Evolutionary conservation across 805 yeast species (phyloP).

Genomic region (Metschnikowia kofuensis): DNA sequence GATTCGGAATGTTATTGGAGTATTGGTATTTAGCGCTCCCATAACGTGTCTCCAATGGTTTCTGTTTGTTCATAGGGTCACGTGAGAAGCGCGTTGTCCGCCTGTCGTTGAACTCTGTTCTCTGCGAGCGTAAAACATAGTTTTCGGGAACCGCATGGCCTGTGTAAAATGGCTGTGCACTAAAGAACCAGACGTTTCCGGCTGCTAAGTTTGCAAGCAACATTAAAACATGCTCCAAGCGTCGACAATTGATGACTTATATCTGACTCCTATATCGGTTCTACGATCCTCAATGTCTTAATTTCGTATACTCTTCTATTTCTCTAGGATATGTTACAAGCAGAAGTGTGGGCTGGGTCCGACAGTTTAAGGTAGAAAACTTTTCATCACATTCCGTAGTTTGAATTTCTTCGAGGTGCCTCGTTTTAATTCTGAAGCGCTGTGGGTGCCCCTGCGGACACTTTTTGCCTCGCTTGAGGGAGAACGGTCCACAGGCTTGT

Average conservation of each 20-base stretch:
- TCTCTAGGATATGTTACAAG: background rate
- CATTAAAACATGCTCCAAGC: too few species aligned
- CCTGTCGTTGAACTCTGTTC: too few species aligned
- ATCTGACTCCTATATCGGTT: too few species aligned
- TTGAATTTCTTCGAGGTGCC: constrained; percentile 2
- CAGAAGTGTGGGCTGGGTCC: background rate
- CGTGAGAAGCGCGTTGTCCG: background rate
- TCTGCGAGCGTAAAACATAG: too few species aligned
- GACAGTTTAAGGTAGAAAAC: background rate
- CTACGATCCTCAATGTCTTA: too few species aligned
- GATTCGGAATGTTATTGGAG: background rate
- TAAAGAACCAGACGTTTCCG: too few species aligned
- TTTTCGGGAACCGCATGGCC: too few species aligned
- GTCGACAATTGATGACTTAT: too few species aligned
- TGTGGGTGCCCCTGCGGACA: background rate
- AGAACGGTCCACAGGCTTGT: background rate
- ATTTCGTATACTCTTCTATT: too few species aligned
- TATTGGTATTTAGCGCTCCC: background rate
- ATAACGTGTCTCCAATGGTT: background rate
- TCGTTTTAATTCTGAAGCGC: background rate
- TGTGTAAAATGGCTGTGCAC: too few species aligned
- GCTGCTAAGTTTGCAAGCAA: too few species aligned
- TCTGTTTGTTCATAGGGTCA: background rate
- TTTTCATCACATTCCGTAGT: constrained; percentile 8
- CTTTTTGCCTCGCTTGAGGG: background rate